Base-by-base conservation (phyloP, 129 eudicot genomes). In the Logfia minima region DNA sequence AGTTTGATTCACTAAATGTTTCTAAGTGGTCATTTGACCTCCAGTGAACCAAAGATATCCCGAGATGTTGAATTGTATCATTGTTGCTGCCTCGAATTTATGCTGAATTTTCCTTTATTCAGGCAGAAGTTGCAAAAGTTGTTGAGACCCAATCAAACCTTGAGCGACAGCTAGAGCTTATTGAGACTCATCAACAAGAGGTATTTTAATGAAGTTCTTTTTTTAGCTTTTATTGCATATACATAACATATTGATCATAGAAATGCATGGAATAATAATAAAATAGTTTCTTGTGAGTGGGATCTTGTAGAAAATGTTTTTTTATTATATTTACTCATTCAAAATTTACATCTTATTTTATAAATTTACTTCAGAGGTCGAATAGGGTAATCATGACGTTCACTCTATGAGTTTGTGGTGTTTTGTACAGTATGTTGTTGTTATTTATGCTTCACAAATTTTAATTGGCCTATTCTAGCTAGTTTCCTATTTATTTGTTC, bases 181-280 rank as follows among this genome's bases (percentile, higher is more conserved):
- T 94, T 74, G 98, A 94, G 83, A 91, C 97, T 78, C 98, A 94
- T 84, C 96, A 91, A 81, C 92, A 91, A 68, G 98, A 94, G 97
- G 98, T 94, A 86, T 32, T 9, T 55, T 17, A 28, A 65, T 31
- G 23, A 66, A 41, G 32, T 11, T 68, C 13, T 68, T 6, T 58
- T 71, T 68, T 41, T n/a, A 9, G 6, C 66, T 51, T 41, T 63
- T 9, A 9, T 75, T 17, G 8, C 31, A n/a, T 6, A 29, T 13
- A 13, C 4, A 10, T 4, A 13, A 60, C 70, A 39, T 61, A 9
- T 41, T 13, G 16, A 14, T 68, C 39, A 5, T 10, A 52, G 6
- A 65, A 37, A 8, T 35, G 67, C 81, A 66, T 77, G 43, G 11
- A 14, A 48, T 48, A 48, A 48, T 19, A 58, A 58, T 58, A 9